Evolutionary conservation across 1,139 yeast genomes (phyloP), one percentile per base, ranked within the genome.

Genomic region (Candida sp.): DNA sequence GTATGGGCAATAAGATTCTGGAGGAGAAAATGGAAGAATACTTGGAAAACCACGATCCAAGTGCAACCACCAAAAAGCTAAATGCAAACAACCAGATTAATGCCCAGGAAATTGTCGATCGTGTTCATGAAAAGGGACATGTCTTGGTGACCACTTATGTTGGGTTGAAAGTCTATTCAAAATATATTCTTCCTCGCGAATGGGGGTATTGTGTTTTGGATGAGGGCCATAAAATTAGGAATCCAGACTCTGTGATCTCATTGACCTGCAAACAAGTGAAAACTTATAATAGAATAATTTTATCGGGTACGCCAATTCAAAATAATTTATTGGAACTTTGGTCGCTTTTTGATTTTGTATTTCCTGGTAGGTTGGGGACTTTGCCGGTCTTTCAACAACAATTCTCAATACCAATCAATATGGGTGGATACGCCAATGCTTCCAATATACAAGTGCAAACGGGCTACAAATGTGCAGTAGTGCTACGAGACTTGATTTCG

Each of bases 361-460:
- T 86, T 56, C 99, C 99, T 0, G 99, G 99, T 0, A 70, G 96
- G 46, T 65, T 93, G 29, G 99, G 99, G 0, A 95, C 99, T 0
- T 67, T 93, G 21, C 99, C 99, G 0, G 93, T 95, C 0, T 93
- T 93, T 56, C 96, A 91, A 60, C 85, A 80, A 44, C 97, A 93
- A 58, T 93, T 93, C 61, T 86, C 97, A 1, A 73, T 84, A 3
- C 99, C 99, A 0, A 95, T 93, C 35, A 91, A 90, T 56, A 78
- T 88, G 64, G 99, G 99, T n/a, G 99, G 99, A 0, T 93, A 95
- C 63, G 96, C 99, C 2, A 93, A 93, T 67, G 99, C 99, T 0
- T 84, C 95, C 1, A 93, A 93, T 61, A 81, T 93, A 4, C 98
- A 95, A 58, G 98, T 95, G 0, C 98, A 93, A 59, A 85, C 98